Base-by-base conservation (phyloP, 306 rosid species). In the Gleditsia sinensis region DNA sequence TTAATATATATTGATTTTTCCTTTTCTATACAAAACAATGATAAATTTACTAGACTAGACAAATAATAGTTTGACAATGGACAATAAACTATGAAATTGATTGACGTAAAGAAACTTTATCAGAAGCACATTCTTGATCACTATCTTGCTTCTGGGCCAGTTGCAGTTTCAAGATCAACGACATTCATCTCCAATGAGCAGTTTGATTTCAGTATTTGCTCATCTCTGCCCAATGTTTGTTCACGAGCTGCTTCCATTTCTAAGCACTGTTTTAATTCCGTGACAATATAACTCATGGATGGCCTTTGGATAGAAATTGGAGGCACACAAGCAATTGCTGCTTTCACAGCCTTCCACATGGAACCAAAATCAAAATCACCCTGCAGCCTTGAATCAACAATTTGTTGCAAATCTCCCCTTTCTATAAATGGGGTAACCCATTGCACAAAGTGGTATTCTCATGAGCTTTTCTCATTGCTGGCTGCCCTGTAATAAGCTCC, bases 311-410 rank as follows among this genome's bases (percentile, higher is more conserved):
- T 70, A 37, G 82, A 23, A 0, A 32, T 28, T 50, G 39, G 13
- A 70, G 76, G 76, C 21, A 78, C 77, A 61, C 72, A 78, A 70
- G 76, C 66, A 28, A 78, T 51, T 49, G 82, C 82, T 19, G 58
- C 77, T 60, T 70, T 72, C 72, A 70, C 70, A 40, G 77, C 77
- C 49, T 77, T 77, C 81, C 81, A 77, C 76, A 77, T 48, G 6
- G 81, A 77, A 37, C 82, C 82, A 50, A 50, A 69, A 43, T 78
- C 72, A 61, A 78, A 78, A 19, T 50, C 58, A 49, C 49, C 66
- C 2, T 40, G 58, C 40, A 78, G n/a, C 72, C 30, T 78, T 51
- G 71, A 17, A 40, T 78, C 82, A 10, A 70, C 82, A 61, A 70
- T 69, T 28, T 70, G 58, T 39, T 2, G 48, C 7, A 78, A 40